phyloP scores from a whole-genome alignment of 805 yeast species.

The Wickerhamomyces silvicola region DNA sequence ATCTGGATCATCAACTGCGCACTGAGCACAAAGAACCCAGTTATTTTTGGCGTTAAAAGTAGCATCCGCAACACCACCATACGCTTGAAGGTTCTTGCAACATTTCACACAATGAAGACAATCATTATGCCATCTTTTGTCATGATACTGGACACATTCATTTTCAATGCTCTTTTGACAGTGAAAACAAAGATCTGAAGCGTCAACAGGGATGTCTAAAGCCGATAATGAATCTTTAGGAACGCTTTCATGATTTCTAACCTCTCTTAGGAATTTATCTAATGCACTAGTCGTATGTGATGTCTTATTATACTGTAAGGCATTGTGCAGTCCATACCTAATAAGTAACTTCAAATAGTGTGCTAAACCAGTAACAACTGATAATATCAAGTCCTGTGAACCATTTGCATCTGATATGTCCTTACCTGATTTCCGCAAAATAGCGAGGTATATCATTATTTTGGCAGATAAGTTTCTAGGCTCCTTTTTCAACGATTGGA shows the following conservation, averaged over 20 bases:
- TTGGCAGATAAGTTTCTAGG: conserved; percentile 88
- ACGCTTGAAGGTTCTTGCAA: conserved; percentile 29
- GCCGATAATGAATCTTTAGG: conserved; percentile 28
- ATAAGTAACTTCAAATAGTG: conserved; percentile 85
- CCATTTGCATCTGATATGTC: conserved; percentile 28
- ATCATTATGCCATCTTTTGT: conserved; percentile 72
- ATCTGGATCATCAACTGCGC: conserved; percentile 47
- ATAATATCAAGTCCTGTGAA: conserved; percentile 58
- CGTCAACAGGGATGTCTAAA: conserved; percentile 45
- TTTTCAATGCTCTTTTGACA: conserved; percentile 82
- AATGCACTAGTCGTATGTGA: conserved; percentile 55
- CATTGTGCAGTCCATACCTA: conserved; percentile 70
- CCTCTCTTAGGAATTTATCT: conserved; percentile 52
- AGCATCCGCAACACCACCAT: conserved; percentile 38
- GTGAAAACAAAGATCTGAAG: conserved; percentile 68
- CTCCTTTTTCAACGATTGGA: conserved; percentile 19
- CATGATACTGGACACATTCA: conserved; percentile 57
- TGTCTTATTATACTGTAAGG: conserved; percentile 59
- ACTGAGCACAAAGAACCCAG: conserved; percentile 51
- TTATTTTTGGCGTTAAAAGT: conserved; percentile 30
- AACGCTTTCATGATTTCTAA: conserved; percentile 39
- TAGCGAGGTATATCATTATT: conserved; percentile 81
- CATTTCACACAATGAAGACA: conserved; percentile 71
- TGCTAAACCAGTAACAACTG: conserved; percentile 85
- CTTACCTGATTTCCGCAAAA: conserved; percentile 55